phyloP scores from a whole-genome alignment of 441 rosid genomes.

The Rhodomyrtus psidioides region DNA sequence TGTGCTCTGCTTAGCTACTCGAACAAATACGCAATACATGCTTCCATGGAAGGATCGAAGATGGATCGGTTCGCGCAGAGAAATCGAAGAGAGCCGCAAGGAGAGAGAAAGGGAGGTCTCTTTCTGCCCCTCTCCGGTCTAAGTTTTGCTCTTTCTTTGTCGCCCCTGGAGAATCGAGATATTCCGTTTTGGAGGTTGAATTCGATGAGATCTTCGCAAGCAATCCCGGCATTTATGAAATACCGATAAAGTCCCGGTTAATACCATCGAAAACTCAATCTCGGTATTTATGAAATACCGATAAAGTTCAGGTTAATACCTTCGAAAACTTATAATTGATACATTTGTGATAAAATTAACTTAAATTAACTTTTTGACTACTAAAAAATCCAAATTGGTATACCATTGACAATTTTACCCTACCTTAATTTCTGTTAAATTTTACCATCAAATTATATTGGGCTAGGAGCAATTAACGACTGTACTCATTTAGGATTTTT shows the following conservation, averaged over 20 bases:
- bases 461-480: no score
- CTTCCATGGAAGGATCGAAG: background rate
- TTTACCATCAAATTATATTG: no score
- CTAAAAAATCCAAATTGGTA: no score
- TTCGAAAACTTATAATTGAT: no score
- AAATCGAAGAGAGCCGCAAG: background rate
- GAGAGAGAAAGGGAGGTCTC: background rate
- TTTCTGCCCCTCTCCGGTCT: background rate
- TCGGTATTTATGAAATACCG: background rate
- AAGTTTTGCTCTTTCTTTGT: background rate
- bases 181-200: background rate
- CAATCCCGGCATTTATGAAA: background rate
- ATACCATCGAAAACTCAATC: no score
- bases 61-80: background rate
- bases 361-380: no score
- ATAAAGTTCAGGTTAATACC: no score
- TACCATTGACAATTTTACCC: no score
- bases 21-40: background rate
- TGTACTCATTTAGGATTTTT: no score
- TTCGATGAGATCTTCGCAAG: background rate
- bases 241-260: no score
- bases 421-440: no score
- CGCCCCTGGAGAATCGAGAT: background rate
- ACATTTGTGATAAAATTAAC: no score
- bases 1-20: background rate